Evolutionary conservation across 129 eudicot genomes (phyloP).

Genomic region (Smallanthus sonchifolius): DNA sequence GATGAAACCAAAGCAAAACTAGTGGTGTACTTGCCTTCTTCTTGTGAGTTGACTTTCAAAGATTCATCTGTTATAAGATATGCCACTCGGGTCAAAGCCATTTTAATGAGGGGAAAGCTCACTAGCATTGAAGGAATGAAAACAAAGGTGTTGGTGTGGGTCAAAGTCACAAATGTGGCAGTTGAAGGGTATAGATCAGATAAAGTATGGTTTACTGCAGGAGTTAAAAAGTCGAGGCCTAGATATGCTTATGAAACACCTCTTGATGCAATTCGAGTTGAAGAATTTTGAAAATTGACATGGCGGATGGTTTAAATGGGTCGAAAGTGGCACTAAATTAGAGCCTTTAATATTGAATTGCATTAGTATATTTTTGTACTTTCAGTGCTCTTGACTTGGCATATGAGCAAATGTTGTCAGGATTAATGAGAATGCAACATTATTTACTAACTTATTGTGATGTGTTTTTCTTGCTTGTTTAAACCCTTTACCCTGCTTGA

Average conservation of each 20-base stretch:
- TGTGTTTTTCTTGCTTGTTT: neutral
- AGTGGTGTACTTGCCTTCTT: conserved; percentile 45
- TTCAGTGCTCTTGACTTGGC: conserved; percentile 1
- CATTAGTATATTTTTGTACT: neutral
- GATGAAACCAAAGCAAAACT: conserved; percentile 50
- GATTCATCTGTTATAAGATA: conserved; percentile 53
- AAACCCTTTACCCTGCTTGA: neutral
- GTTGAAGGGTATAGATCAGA: conserved; percentile 58
- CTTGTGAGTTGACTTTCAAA: conserved; percentile 53
- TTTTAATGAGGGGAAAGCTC: conserved; percentile 47
- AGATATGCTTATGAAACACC: conserved; percentile 47
- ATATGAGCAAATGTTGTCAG: neutral
- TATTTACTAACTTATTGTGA: neutral
- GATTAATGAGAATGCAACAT: neutral
- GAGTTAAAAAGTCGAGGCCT: conserved; percentile 52
- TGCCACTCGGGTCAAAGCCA: conserved; percentile 48
- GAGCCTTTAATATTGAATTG: neutral
- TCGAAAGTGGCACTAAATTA: neutral
- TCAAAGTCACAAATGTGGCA: conserved; percentile 51
- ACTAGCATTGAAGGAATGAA: conserved; percentile 55
- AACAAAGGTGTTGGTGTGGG: conserved; percentile 60
- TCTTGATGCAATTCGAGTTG: conserved; percentile 39
- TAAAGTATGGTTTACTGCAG: conserved; percentile 60
- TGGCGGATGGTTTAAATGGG: neutral
- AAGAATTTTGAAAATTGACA: conserved; percentile 32